These are phyloP conservation scores for Rhodotorula sp. DNA, from an alignment of 1,284 basidiomycete genomes.

Conservation along the genomic window DNA sequence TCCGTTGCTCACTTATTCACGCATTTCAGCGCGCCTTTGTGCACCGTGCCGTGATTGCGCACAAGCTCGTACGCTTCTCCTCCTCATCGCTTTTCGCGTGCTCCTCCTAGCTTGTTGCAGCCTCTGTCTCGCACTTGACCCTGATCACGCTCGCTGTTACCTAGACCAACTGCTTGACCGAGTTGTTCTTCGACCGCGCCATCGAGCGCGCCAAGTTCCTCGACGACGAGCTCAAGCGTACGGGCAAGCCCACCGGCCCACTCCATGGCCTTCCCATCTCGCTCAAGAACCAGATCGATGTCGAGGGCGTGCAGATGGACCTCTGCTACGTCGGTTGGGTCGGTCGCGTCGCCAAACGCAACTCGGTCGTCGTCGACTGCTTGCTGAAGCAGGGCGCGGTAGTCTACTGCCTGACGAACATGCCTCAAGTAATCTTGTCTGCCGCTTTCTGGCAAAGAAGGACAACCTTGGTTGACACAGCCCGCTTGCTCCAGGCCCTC, in stretches of 20 bases:
- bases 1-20: background rate
- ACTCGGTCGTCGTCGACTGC: slow-evolving; percentile 62
- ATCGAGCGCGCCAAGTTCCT: slow-evolving; percentile 61
- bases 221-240: slow-evolving; percentile 60
- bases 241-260: slow-evolving; percentile 42
- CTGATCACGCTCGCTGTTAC: background rate
- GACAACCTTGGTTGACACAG: too few relatives aligned
- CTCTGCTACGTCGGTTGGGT: slow-evolving; percentile 66
- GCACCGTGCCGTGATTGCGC: slow-evolving; percentile 49
- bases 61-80: slow-evolving; percentile 51
- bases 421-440: slow-evolving; percentile 11
- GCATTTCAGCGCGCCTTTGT: slow-evolving; percentile 43
- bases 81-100: background rate
- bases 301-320: slow-evolving; percentile 19
- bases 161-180: slow-evolving; percentile 68
- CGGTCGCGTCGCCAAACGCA: slow-evolving; percentile 59
- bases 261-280: slow-evolving; percentile 56
- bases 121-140: background rate
- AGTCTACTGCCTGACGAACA: slow-evolving; percentile 32
- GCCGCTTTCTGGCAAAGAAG: too few relatives aligned
- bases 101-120: background rate
- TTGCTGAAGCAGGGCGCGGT: slow-evolving; percentile 31
- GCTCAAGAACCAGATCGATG: slow-evolving; percentile 59
- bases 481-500: slow-evolving; percentile 35
- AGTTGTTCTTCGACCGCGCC: slow-evolving; percentile 66